phyloP scores from a whole-genome alignment of 1,284 basidiomycete species.

The Cryptococcus neoformans region DNA sequence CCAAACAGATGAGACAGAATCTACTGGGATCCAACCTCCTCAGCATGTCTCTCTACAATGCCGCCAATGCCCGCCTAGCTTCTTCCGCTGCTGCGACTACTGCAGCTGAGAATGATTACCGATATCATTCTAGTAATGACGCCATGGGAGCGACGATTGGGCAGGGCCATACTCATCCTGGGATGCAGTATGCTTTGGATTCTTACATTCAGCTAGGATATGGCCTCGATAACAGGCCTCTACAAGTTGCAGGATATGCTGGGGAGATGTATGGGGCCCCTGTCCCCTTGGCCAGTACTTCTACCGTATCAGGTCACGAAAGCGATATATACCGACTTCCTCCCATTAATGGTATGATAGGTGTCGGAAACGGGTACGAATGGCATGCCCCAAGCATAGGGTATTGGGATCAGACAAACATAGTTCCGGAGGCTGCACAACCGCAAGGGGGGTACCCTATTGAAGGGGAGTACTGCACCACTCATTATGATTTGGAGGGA shows the following conservation, averaged over 20 bases:
- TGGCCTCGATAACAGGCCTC: slow-evolving; percentile 21
- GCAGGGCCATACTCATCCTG: not conserved
- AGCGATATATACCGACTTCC: slow-evolving; percentile 32
- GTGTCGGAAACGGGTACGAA: slow-evolving; percentile 8
- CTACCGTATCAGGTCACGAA: slow-evolving; percentile 1
- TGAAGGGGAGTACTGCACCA: slow-evolving; percentile 8
- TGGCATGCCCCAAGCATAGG: slow-evolving; percentile 9
- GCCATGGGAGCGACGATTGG: not conserved
- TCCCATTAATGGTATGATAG: slow-evolving; percentile 23
- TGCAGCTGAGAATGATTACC: slow-evolving; percentile 3
- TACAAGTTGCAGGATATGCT: slow-evolving; percentile 3
- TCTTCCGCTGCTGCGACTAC: not conserved
- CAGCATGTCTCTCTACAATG: slow-evolving; percentile 32
- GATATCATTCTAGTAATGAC: slow-evolving; percentile 8
- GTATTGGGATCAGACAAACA: slow-evolving; percentile 11
- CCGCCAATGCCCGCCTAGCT: slow-evolving; percentile 11
- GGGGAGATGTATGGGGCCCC: not conserved
- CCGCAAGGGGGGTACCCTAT: slow-evolving; percentile 3
- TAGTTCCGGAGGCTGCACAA: not conserved
- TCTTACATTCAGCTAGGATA: slow-evolving; percentile 26
- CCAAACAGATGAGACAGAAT: slow-evolving; percentile 39
- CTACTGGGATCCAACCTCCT: slow-evolving; percentile 39
- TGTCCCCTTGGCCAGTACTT: no score
- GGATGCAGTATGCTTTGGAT: slow-evolving; percentile 18
- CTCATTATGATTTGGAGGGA: not conserved